Base-by-base conservation (phyloP, 768 basidiomycete species). In the Lactarius evosmus region DNA sequence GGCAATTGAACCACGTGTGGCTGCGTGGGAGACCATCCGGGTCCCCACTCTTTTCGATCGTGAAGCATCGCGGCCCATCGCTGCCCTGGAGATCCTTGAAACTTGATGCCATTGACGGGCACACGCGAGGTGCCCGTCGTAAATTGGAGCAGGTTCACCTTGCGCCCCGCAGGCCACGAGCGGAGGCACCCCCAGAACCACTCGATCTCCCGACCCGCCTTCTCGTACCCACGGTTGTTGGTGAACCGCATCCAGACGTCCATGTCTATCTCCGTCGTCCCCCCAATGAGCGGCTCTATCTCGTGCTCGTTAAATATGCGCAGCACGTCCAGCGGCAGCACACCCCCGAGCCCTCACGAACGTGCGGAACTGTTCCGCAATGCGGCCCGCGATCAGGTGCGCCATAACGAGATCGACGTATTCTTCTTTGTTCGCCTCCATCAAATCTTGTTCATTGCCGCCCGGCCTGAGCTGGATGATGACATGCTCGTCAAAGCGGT, bases 171-270 rank as follows among this genome's bases (percentile, higher is more conserved):
- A 9, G 94, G 90, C 94, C 94, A 96, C 36, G 87, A 86, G 41
- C 89, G 86, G 60, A 96, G 84, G 70, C 88, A 91, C 74, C 93
- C 86, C 94, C 94, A 95, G 81, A 96, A 96, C 94, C 94, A 95
- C 71, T 92, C 89, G 67, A 95, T 92, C 64, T 91, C 88, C 72
- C 91, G 86, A 71, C 92, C 91, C 4, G 85, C 87, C 78, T 89
- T 90, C 70, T 89, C 86, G 71, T 91, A 93, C 5, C 89, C 88
- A 57, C 92, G 87, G 73, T 95, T 95, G 72, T 95, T 93, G 22
- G 94, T 96, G 75, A 91, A 93, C 71, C 93, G 93, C 69, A 87
- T 90, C 93, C 93, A 95, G 70, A 93, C 92, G 69, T 94, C 91
- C 82, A 72, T 81, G 76, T 69, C 81, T 80, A 69, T 76, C 70